Evolutionary conservation across 257 asterid species (phyloP), one percentile per base, ranked within the genome.

Genomic region (Fraxinus pennsylvanica): DNA sequence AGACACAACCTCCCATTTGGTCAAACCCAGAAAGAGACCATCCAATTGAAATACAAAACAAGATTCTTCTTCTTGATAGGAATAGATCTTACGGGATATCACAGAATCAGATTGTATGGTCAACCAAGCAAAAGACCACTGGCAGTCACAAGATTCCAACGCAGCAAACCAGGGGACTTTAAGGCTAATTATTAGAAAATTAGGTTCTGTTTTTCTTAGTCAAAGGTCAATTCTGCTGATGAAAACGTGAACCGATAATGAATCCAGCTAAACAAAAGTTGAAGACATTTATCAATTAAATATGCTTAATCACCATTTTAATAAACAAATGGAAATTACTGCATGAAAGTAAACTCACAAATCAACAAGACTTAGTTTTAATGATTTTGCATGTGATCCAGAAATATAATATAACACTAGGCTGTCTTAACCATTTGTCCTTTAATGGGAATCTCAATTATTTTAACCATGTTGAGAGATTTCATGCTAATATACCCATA

Each of bases 1-100:
- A 95, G 73, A 92, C 93, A 84, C 97, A 93, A 85, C 98, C 90
- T 77, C 99, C 99, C 98, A 95, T 95, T 83, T 75, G 80, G 83
- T 91, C 89, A 91, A 77, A 76, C 80, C 82, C 68, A 68, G 85
- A 84, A 84, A 82, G 68, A 72, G 77, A 87, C 72, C 97, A 90
- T 91, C 85, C 61, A 78, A 67, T 45, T 78, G 75, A 76, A 75
- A 74, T 50, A 74, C 59, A 71, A 77, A 63, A 73, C 71, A 79
- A 27, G 72, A 73, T 79, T 69, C 82, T 81, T 79, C 82, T 67
- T 27, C 78, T 81, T 45, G 15, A 33, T 30, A 80, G 45, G 72
- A 80, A 80, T 81, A 69, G 80, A 83, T 76, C 87, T 79, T 74
- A 68, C 38, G 66, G 38, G 35, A 75, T 79, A 65, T 78, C 70